Evolutionary conservation across 2,329 filamentous ascomycete genomes (phyloP).

Genomic region (Lachnellula subtilissima): DNA sequence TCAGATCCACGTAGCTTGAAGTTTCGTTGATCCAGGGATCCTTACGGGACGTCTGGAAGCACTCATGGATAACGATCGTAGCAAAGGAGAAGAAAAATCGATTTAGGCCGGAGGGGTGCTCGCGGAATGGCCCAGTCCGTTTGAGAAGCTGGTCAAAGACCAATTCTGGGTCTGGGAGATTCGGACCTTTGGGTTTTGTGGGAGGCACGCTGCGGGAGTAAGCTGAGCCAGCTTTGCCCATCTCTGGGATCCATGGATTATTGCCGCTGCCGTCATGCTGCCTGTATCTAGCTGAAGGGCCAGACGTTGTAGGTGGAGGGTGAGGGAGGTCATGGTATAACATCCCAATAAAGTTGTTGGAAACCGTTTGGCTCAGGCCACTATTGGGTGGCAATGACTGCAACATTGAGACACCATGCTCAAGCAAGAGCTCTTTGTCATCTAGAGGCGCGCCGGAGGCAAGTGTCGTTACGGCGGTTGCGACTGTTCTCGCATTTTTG

Average conservation of each 20-base stretch:
- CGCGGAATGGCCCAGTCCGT: slow-evolving; percentile 36
- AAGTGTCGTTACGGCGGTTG: slow-evolving; percentile 37
- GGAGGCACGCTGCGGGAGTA: slow-evolving; percentile 43
- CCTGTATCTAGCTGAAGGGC: slow-evolving; percentile 41
- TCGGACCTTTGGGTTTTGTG: slow-evolving; percentile 44
- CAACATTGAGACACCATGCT: slow-evolving; percentile 49
- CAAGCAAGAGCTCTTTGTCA: slow-evolving; percentile 43
- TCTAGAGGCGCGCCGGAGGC: slow-evolving; percentile 42
- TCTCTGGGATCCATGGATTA: slow-evolving; percentile 45
- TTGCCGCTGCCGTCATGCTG: slow-evolving; percentile 42
- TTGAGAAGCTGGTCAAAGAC: slow-evolving; percentile 43
- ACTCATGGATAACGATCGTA: slow-evolving; percentile 44
- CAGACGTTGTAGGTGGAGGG: slow-evolving; percentile 42
- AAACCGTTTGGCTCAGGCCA: slow-evolving; percentile 42
- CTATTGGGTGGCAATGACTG: slow-evolving; percentile 46
- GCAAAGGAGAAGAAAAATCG: slow-evolving; percentile 44
- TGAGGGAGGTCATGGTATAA: slow-evolving; percentile 50
- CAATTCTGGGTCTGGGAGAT: slow-evolving; percentile 43
- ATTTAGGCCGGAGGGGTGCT: slow-evolving; percentile 42
- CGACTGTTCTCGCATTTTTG: slow-evolving; percentile 37
- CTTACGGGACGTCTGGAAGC: slow-evolving; percentile 39
- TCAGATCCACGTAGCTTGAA: slow-evolving; percentile 43
- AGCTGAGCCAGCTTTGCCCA: slow-evolving; percentile 47
- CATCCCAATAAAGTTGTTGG: slow-evolving; percentile 48
- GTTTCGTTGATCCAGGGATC: slow-evolving; percentile 42